Conservation (phyloP, 257 asterid species). For the Fraxinus quadrangulata region DNA sequence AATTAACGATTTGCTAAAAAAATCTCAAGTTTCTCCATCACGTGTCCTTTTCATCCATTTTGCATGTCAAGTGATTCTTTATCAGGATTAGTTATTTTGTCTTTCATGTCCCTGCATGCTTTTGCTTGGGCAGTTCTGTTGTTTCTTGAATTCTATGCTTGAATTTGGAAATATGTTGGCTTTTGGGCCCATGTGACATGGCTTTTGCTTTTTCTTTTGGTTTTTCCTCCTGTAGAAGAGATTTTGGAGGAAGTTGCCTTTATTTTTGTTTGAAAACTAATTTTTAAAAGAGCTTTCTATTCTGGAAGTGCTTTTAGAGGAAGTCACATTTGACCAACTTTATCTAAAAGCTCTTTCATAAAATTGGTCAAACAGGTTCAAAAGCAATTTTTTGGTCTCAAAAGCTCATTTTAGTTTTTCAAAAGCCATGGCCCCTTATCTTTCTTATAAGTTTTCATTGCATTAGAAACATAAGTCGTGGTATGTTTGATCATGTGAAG, state of each 20-base stretch:
- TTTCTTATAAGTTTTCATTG: background rate
- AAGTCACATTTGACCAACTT: no score
- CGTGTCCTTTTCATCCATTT: background rate
- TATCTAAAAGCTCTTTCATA: no score
- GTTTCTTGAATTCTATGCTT: background rate
- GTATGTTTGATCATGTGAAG: background rate
- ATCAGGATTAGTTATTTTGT: background rate
- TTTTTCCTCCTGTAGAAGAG: no score
- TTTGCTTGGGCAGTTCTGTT: background rate
- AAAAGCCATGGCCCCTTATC: background rate
- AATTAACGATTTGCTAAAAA: background rate
- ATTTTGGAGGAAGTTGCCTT: no score
- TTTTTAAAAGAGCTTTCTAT: no score
- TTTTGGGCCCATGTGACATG: background rate
- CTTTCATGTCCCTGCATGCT: background rate
- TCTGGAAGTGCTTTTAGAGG: no score
- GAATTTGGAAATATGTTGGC: background rate
- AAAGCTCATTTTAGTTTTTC: no score
- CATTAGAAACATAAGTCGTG: background rate
- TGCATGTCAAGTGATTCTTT: background rate
- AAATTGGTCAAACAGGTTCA: no score
- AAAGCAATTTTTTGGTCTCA: no score
- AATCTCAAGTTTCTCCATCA: background rate
- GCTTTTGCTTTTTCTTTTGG: no score
- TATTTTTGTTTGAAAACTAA: no score